A percentile compares a stretch with the other conserved stretches of the same genome.
Evolutionary conservation across 805 yeast genomes (phyloP).

Genomic region (Candida vaughaniae): DNA sequence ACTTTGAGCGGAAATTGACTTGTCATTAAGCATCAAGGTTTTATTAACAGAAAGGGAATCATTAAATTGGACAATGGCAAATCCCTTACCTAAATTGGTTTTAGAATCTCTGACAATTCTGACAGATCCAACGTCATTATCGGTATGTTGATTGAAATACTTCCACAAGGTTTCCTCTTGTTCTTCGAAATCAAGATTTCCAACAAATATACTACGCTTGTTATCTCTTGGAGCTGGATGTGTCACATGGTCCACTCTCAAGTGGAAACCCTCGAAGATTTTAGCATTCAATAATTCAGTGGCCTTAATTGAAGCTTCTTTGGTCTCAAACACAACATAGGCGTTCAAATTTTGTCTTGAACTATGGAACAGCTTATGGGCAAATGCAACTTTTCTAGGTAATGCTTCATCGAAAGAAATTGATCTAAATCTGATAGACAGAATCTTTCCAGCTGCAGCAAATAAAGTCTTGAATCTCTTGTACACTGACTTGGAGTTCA

Average conservation of each 20-base stretch:
- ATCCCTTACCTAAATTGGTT: slow-evolving; percentile 95
- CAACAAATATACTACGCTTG: slow-evolving; percentile 83
- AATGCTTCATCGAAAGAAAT: slow-evolving; percentile 83
- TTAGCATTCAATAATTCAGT: slow-evolving; percentile 59
- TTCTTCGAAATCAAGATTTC: slow-evolving; percentile 91
- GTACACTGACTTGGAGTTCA: slow-evolving; percentile 59
- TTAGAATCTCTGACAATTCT: slow-evolving; percentile 88
- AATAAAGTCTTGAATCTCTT: slow-evolving; percentile 70
- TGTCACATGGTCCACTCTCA: slow-evolving; percentile 89
- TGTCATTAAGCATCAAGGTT: slow-evolving; percentile 75
- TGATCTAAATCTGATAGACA: slow-evolving; percentile 86
- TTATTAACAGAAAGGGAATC: slow-evolving; percentile 72
- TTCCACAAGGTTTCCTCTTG: slow-evolving; percentile 87
- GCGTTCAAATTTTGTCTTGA: slow-evolving; percentile 83
- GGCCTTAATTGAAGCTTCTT: slow-evolving; percentile 47
- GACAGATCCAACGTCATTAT: slow-evolving; percentile 73
- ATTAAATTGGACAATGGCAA: slow-evolving; percentile 90
- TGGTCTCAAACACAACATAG: slow-evolving; percentile 73
- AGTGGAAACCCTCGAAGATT: slow-evolving; percentile 68
- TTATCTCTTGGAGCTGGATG: slow-evolving; percentile 87
- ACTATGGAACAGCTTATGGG: slow-evolving; percentile 72
- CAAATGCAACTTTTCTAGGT: slow-evolving; percentile 91
- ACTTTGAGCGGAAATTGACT: slow-evolving; percentile 47
- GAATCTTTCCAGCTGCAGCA: slow-evolving; percentile 50
- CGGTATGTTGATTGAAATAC: slow-evolving; percentile 55